A percentile compares a stretch with the other conserved stretches of the same genome.
These are phyloP conservation scores for Gossypium aridum DNA, from an alignment of 441 rosid genomes.

Conservation along the genomic window DNA sequence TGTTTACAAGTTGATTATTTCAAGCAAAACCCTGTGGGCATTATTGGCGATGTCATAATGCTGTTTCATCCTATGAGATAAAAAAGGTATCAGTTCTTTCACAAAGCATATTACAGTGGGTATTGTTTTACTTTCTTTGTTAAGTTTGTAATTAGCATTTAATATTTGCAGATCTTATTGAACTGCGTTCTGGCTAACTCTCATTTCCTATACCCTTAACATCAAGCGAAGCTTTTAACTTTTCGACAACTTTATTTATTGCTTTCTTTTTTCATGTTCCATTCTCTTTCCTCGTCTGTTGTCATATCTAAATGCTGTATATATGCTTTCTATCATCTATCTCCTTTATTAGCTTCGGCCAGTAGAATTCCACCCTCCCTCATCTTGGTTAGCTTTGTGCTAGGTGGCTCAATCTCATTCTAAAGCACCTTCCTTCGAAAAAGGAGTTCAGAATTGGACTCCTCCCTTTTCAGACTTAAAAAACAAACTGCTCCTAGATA, in stretches of 20 bases:
- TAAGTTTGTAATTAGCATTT: constrained; percentile 13
- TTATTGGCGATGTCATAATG: constrained; percentile 60
- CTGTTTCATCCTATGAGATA: constrained; percentile 41
- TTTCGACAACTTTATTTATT: not conserved
- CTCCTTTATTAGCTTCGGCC: not conserved
- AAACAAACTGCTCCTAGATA: not conserved
- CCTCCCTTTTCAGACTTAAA: not conserved
- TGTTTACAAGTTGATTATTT: constrained; percentile 18
- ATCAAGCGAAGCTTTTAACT: not conserved
- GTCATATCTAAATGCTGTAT: not conserved
- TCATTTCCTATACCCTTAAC: not conserved
- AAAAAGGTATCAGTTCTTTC: constrained; percentile 38
- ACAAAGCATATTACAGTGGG: constrained; percentile 49
- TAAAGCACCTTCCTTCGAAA: not conserved
- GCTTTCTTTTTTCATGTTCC: not conserved
- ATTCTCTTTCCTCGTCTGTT: not conserved
- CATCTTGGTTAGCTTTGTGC: not conserved
- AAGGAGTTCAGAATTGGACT: not conserved
- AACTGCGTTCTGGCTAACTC: not conserved
- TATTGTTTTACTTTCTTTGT: constrained; percentile 9
- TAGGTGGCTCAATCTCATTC: not conserved
- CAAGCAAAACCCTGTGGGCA: constrained; percentile 37
- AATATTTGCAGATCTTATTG: not conserved
- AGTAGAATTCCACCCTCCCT: not conserved
- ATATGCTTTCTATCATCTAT: not conserved